These are phyloP conservation scores for Sclerotinia nivalis DNA, from an alignment of 2,329 filamentous ascomycete species.

Conservation along the genomic window DNA sequence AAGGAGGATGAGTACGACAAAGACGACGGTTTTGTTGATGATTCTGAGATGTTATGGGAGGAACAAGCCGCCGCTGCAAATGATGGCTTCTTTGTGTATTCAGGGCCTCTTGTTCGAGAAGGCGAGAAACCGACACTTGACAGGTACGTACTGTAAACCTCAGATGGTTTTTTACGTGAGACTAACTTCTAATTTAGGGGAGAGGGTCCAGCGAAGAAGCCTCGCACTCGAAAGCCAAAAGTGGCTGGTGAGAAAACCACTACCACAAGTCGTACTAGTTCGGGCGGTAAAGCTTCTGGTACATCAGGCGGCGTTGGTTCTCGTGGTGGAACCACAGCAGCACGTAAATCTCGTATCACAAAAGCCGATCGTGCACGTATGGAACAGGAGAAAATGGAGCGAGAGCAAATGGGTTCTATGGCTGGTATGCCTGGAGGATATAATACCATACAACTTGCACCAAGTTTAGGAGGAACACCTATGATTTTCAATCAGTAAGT, in stretches of 20 bases:
- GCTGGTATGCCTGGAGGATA: conserved; percentile 37
- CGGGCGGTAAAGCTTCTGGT: conserved; percentile 54
- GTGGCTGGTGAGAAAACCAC: conserved; percentile 58
- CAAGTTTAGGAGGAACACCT: conserved; percentile 39
- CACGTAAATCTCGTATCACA: conserved; percentile 77
- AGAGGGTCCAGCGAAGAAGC: conserved; percentile 72
- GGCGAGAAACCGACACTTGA: conserved; percentile 73
- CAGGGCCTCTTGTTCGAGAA: conserved; percentile 84
- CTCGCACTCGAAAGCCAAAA: conserved; percentile 48
- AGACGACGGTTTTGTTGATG: conserved; percentile 84
- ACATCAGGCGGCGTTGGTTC: conserved; percentile 58
- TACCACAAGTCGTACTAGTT: conserved; percentile 65
- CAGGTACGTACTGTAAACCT: conserved; percentile 33
- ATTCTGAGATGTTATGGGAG: conserved; percentile 93
- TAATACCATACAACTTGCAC: conserved; percentile 36
- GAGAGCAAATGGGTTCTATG: conserved; percentile 52
- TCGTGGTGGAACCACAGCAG: conserved; percentile 67
- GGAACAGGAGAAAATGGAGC: conserved; percentile 77
- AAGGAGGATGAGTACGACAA: conserved; percentile 83
- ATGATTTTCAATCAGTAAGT: conserved; percentile 41
- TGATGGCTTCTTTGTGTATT: conserved; percentile 98
- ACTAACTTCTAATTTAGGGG: conserved; percentile 54
- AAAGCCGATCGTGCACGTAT: conserved; percentile 82
- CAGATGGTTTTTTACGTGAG: conserved; percentile 15
- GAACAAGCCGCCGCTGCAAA: conserved; percentile 91